A percentile compares a stretch with the other conserved stretches of the same genome.
phyloP scores from a whole-genome alignment of 2,329 filamentous ascomycete genomes.

The Colletotrichum neosansevieriae region DNA sequence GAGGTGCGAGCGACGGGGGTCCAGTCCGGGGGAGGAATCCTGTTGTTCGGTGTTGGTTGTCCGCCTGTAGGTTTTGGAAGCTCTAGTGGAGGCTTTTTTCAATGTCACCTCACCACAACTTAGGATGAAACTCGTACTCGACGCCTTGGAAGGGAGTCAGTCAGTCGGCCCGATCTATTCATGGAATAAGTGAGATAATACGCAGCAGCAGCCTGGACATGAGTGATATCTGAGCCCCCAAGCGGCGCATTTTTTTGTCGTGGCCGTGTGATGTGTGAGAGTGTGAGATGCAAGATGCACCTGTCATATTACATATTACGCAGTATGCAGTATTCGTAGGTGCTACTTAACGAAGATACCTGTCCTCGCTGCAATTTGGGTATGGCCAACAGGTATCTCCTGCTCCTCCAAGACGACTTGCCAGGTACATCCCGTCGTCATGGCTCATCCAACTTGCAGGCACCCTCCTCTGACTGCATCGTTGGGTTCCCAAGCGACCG shows the following conservation, averaged over 20 bases:
- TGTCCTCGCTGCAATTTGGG: not conserved
- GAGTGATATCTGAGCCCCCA: conserved; percentile 14
- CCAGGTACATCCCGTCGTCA: conserved; percentile 3
- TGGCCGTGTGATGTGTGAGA: conserved; percentile 16
- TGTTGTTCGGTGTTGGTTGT: conserved; percentile 17
- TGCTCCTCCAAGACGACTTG: not conserved
- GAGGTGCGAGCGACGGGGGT: conserved; percentile 9
- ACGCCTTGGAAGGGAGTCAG: not conserved
- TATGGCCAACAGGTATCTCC: not conserved
- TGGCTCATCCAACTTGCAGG: not conserved
- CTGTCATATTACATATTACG: conserved; percentile 10
- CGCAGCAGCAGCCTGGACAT: not conserved
- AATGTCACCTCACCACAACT: not conserved
- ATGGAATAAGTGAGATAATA: not conserved
- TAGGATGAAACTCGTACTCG: conserved; percentile 17
- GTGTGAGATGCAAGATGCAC: conserved; percentile 7
- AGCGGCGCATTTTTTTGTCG: not conserved
- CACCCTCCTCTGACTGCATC: conserved; percentile 9
- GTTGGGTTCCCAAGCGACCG: not conserved
- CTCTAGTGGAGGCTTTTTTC: conserved; percentile 6
- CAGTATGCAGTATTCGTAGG: not conserved
- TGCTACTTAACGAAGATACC: conserved; percentile 8
- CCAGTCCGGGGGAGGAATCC: conserved; percentile 21
- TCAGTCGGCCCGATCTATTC: not conserved
- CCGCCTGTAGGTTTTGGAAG: conserved; percentile 7